Conservation (phyloP, 768 basidiomycete species). For the Amanita thiersii region DNA sequence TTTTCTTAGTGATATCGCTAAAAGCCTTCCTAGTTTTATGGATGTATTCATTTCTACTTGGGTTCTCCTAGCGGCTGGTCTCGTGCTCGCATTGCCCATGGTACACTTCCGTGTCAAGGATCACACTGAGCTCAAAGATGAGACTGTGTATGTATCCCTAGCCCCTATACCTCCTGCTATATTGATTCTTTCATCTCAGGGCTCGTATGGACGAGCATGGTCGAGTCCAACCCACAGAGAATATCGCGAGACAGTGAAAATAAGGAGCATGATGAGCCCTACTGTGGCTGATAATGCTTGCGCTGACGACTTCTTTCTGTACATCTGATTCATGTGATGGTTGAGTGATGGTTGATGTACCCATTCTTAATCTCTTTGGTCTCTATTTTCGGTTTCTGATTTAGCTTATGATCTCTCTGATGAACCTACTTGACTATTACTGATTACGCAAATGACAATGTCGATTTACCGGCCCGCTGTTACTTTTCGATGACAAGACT, state of each 20-base stretch:
- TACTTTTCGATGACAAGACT: no score
- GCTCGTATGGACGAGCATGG: slow-evolving; percentile 36
- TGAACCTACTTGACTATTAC: no score
- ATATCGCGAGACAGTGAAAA: neutral
- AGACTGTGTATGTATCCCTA: slow-evolving; percentile 35
- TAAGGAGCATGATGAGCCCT: no score
- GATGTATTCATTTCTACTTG: slow-evolving; percentile 70
- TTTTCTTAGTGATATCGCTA: neutral
- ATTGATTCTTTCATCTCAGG: slow-evolving; percentile 15
- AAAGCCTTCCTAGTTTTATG: slow-evolving; percentile 38
- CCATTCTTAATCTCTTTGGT: no score
- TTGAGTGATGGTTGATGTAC: no score
- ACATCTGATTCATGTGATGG: no score
- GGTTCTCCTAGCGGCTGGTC: slow-evolving; percentile 57
- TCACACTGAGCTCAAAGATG: slow-evolving; percentile 43
- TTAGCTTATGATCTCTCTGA: no score
- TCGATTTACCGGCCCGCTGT: no score
- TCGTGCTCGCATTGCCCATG: slow-evolving; percentile 67
- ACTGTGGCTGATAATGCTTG: no score
- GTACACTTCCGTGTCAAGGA: slow-evolving; percentile 63
- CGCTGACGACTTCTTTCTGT: no score
- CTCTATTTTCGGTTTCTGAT: no score
- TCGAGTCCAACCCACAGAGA: slow-evolving; percentile 15
- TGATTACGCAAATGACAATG: no score
- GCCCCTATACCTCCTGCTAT: slow-evolving; percentile 2